Evolutionary conservation across 2,329 filamentous ascomycete species (phyloP), one percentile per base, ranked within the genome.

Genomic region (Pseudogymnoascus sp.): DNA sequence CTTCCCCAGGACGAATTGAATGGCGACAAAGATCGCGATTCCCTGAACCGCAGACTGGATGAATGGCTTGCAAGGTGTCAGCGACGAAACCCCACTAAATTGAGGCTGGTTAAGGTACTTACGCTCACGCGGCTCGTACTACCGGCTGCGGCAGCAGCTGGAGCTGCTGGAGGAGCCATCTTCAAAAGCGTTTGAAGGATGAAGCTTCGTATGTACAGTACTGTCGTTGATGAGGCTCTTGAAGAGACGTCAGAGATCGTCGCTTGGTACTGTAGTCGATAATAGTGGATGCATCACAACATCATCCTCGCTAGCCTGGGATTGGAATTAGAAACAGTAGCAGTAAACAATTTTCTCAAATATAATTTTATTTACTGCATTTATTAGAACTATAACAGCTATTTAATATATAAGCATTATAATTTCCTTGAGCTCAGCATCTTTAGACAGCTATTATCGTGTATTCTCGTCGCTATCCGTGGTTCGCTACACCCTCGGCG

Each of bases 1-100:
- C 71, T 83, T 80, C 71, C 79, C 81, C 76, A 87, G 78, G 63
- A 82, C 70, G 63, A 83, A 75, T 71, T 88, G 86, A 74, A 87
- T 78, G 62, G 79, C 84, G 40, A 75, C 64, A 66, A 86, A 78
- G 73, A 84, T 87, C 70, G 85, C 76, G 64, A 79, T 77, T 31
- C 80, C 77, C 60, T 83, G 82, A 64, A 85, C 75, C 38, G 81
- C 69, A 18, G 72, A 73, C 62, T 71, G 73, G 63, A 74, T 62
- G 62, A 70, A 66, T 5, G 72, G 68, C 72, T 74, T 25, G n/a
- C 42, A 59, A 64, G 21, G 10, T 34, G 42, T 46, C 61, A 60
- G 68, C 23, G 70, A 64, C 59, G 31, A 31, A 65, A 18, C 23
- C 23, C 40, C 11, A 50, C n/a, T 62, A 23, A 37, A 16, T 14